phyloP scores from a whole-genome alignment of 371 early-diverging fungal genomes.

The Mucor lusitanicus region DNA sequence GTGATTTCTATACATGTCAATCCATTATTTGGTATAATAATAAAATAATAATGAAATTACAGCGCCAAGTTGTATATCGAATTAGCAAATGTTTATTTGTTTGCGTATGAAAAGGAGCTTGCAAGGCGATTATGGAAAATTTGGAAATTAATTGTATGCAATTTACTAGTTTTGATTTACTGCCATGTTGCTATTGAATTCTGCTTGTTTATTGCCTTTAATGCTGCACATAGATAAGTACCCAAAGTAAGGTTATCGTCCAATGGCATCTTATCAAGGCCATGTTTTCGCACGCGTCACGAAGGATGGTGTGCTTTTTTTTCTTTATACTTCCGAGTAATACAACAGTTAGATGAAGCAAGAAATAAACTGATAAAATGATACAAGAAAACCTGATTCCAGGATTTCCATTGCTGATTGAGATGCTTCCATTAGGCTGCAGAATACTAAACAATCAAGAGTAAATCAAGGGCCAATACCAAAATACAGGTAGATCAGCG shows the following conservation, averaged over 20 bases:
- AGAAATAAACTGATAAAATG: background rate
- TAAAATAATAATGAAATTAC: constrained; percentile 3
- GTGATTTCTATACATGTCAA: background rate
- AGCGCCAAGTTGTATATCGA: background rate
- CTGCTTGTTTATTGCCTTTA: constrained; percentile 1
- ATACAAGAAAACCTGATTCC: background rate
- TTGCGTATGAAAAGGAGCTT: background rate
- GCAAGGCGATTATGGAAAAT: background rate
- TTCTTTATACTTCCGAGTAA: constrained; percentile 2
- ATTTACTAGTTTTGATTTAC: background rate
- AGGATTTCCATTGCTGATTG: constrained; percentile 1
- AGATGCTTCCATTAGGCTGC: background rate
- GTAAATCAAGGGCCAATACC: background rate
- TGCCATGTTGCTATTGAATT: background rate
- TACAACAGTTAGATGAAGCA: background rate
- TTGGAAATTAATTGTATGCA: constrained; percentile 4
- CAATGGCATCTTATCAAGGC: background rate
- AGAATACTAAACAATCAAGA: background rate
- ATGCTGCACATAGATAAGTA: constrained; percentile 13
- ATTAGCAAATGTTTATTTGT: background rate
- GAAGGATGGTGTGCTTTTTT: constrained; percentile 14
- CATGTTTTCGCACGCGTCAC: constrained; percentile 19
- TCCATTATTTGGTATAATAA: constrained; percentile 9
- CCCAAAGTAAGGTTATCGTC: background rate
- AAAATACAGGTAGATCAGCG: background rate